Evolutionary conservation across 176 grass and related monocot species (phyloP), one percentile per base, ranked within the genome.

Genomic region (Musa troglodytarum): DNA sequence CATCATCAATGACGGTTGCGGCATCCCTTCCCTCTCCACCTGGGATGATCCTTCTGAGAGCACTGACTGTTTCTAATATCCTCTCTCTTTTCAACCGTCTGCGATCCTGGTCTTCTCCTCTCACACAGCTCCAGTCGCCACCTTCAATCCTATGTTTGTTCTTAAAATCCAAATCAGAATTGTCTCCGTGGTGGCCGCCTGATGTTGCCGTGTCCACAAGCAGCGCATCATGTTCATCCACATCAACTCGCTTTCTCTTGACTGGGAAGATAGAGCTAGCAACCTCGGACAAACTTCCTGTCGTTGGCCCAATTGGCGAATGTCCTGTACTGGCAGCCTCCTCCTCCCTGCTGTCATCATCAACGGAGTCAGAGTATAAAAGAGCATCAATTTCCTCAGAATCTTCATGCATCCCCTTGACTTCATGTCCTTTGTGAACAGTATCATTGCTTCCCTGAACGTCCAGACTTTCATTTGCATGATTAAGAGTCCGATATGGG

Each of bases 151-250:
- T 29, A 29, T 29, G 28, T 29, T 84, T 66, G 65, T 82, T 68
- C 52, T 78, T 88, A 69, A 71, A 77, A 7, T 25, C n/a, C 12
- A 51, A 22, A 50, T 6, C 16, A 53, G 8, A 15, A 24, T 59
- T 86, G 9, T 76, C 57, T 26, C 63, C 81, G 53, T 61, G 69
- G 20, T 81, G 81, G 76, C 57, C 70, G 77, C 81, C 81, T 57
- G 92, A 96, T 52, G 86, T 92, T 52, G 89, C 92, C 1, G 89
- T 96, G 83, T 96, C 89, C 19, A 92, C 74, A n/a, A 90, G 80
- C 51, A 89, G 92, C 51, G 43, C 80, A 72, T 96, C 87, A 1
- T 80, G 28, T 15, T 68, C 73, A 64, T 85, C 77, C 51, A 73
- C 77, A 34, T 73, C 80, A 52, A 96, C 43, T n/a, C 76, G 86